Percentiles rank a stretch among this genome's conserved stretches.
phyloP scores from a whole-genome alignment of 257 asterid genomes.

The Coffea eugenioides region DNA sequence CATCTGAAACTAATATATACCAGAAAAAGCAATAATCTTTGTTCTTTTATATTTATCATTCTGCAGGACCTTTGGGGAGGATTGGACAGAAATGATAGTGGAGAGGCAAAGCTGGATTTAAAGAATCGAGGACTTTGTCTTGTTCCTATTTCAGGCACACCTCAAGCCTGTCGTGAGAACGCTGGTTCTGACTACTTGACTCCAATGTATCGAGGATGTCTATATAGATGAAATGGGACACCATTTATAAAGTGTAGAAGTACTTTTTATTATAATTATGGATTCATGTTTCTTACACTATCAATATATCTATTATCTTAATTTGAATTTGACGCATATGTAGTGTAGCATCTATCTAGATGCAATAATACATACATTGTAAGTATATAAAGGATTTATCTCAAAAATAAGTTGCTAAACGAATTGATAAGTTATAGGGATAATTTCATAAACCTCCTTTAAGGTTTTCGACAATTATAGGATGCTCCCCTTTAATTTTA shows the following conservation, averaged over 20 bases:
- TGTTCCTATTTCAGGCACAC: constrained; percentile 29
- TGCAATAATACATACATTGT: too few relatives aligned
- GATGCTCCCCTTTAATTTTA: too few relatives aligned
- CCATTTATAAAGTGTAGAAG: not conserved
- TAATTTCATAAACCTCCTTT: too few relatives aligned
- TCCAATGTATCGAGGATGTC: constrained; percentile 28
- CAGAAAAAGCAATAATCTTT: not conserved
- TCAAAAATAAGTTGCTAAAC: too few relatives aligned
- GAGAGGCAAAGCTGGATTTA: constrained; percentile 17
- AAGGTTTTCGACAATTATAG: too few relatives aligned
- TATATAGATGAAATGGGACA: constrained; percentile 17
- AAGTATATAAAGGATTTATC: too few relatives aligned
- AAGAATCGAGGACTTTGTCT: constrained; percentile 35
- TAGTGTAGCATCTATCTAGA: too few relatives aligned
- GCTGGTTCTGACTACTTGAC: constrained; percentile 25
- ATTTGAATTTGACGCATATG: too few relatives aligned
- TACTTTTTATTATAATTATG: not conserved
- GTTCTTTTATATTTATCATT: not conserved
- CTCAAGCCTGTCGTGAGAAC: constrained; percentile 24
- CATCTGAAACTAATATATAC: too few relatives aligned
- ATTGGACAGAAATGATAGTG: constrained; percentile 9
- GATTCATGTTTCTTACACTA: too few relatives aligned
- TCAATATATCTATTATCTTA: too few relatives aligned
- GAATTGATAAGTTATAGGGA: too few relatives aligned
- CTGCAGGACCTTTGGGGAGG: constrained; percentile 18